A percentile compares a stretch with the other conserved stretches of the same genome.
These are phyloP conservation scores for Purpureocillium lavendulum DNA, from an alignment of 2,329 filamentous ascomycete species.

Conservation along the genomic window DNA sequence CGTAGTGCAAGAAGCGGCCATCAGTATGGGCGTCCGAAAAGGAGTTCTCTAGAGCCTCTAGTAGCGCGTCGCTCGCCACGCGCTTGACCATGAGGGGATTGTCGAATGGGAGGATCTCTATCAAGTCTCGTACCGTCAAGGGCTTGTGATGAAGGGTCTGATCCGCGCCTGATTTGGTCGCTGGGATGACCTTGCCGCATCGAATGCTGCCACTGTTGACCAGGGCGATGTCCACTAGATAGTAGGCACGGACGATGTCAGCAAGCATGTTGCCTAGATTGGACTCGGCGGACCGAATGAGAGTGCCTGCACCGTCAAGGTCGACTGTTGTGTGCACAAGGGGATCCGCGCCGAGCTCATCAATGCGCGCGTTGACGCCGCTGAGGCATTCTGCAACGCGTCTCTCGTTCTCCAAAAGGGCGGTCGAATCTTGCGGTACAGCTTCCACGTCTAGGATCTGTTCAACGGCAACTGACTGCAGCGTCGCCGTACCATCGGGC, in stretches of 20 bases:
- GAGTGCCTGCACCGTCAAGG: slow-evolving; percentile 11
- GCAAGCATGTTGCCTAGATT: slow-evolving; percentile 17
- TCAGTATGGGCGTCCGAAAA: slow-evolving; percentile 16
- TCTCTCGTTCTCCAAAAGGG: neutral
- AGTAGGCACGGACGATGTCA: slow-evolving; percentile 15
- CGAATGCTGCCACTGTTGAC: slow-evolving; percentile 16
- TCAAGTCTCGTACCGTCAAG: slow-evolving; percentile 12
- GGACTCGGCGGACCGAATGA: slow-evolving; percentile 14
- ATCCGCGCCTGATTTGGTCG: neutral
- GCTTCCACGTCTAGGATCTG: neutral
- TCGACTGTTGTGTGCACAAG: slow-evolving; percentile 9
- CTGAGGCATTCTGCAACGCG: neutral
- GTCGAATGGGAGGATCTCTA: slow-evolving; percentile 16
- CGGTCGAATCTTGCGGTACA: neutral
- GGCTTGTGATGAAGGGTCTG: neutral
- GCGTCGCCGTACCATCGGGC: neutral
- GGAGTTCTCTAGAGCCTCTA: slow-evolving; percentile 13
- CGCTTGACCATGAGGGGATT: slow-evolving; percentile 14
- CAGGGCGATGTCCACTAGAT: slow-evolving; percentile 14
- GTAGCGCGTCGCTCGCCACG: slow-evolving; percentile 8
- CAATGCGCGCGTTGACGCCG: slow-evolving; percentile 10
- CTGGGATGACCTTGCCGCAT: slow-evolving; percentile 11
- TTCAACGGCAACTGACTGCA: neutral
- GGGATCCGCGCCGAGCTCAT: slow-evolving; percentile 10
- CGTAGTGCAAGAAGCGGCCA: slow-evolving; percentile 15